Evolutionary conservation across 768 basidiomycete genomes (phyloP).

Genomic region (Mycena metata): DNA sequence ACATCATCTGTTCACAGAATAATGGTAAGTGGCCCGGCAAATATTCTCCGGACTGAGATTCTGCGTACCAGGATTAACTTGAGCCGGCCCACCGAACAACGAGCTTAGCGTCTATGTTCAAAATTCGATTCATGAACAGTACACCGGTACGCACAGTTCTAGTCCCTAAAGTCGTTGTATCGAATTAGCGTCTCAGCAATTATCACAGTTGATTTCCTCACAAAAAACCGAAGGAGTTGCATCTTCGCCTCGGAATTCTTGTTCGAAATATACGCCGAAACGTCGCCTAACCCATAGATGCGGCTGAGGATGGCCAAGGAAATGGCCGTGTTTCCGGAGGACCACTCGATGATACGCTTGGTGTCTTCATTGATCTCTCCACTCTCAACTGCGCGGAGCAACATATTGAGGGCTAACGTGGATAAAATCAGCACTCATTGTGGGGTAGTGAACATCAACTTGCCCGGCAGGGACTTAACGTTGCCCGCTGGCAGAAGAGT

Average conservation of each 20-base stretch:
- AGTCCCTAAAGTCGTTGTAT: slow-evolving; percentile 2
- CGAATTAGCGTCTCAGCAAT: neutral
- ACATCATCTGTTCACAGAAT: too few species aligned
- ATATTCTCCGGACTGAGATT: too few species aligned
- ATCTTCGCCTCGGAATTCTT: slow-evolving; percentile 33
- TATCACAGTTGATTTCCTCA: neutral
- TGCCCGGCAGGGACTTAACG: slow-evolving; percentile 33
- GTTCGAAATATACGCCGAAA: slow-evolving; percentile 34
- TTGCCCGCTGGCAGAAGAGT: slow-evolving; percentile 28
- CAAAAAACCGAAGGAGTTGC: slow-evolving; percentile 34
- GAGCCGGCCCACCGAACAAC: slow-evolving; percentile 32
- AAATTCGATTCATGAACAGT: neutral
- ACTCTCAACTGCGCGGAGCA: slow-evolving; percentile 28
- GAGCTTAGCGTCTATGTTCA: neutral
- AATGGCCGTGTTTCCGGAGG: slow-evolving; percentile 32
- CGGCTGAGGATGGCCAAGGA: slow-evolving; percentile 34
- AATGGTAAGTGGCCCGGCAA: too few species aligned
- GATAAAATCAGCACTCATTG: neutral
- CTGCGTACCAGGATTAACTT: slow-evolving; percentile 32
- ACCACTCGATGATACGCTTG: slow-evolving; percentile 34
- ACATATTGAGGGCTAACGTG: slow-evolving; percentile 32
- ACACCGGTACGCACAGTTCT: slow-evolving; percentile 4
- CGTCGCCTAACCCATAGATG: slow-evolving; percentile 23
- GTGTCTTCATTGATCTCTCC: slow-evolving; percentile 28
- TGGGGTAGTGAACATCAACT: neutral